These are phyloP conservation scores for Sarcocystis neurona DNA, from an alignment of 169 alveolate species.

Conservation along the genomic window DNA sequence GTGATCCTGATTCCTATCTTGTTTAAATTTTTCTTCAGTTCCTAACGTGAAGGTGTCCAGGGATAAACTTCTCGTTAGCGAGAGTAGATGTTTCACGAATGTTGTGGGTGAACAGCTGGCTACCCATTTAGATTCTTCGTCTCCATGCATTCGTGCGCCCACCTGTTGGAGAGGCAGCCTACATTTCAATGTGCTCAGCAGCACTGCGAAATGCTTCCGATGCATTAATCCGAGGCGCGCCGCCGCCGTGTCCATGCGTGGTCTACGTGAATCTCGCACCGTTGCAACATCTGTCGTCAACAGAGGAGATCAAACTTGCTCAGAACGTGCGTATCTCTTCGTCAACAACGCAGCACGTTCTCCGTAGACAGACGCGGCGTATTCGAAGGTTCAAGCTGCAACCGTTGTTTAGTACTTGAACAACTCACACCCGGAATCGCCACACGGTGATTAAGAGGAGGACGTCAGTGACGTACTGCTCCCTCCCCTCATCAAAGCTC, in stretches of 20 bases:
- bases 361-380: neutral
- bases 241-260: slow-evolving; percentile 7
- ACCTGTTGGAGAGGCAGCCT: neutral
- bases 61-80: too few species aligned
- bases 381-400: neutral
- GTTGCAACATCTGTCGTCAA: neutral
- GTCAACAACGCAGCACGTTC: neutral
- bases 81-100: neutral
- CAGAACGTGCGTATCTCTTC: neutral
- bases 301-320: neutral
- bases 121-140: neutral
- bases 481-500: too few species aligned
- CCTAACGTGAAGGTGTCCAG: neutral
- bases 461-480: too few species aligned
- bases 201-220: neutral
- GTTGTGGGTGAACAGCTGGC: neutral
- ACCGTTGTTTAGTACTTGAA: neutral
- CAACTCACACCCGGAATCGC: too few species aligned
- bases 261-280: neutral
- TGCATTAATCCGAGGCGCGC: neutral
- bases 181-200: neutral
- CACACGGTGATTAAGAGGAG: too few species aligned
- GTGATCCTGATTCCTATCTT: neutral
- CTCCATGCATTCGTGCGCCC: neutral
- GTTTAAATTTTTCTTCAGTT: neutral